Evolutionary conservation across 305 asterid species (phyloP).

Genomic region (Solanum chacoense): DNA sequence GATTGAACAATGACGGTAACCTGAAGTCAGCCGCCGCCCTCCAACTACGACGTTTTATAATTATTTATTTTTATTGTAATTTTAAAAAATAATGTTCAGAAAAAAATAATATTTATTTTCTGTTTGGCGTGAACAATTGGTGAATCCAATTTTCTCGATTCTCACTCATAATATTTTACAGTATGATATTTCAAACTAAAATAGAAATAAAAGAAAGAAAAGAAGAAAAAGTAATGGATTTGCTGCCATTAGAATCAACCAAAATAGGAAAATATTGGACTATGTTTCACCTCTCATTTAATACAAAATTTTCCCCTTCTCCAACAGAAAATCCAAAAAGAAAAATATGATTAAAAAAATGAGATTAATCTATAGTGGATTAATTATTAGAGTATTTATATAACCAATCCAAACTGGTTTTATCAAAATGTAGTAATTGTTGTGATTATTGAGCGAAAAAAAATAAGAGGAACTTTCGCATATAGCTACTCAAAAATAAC

Average conservation of each 20-base stretch:
- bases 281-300: neutral
- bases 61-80: neutral
- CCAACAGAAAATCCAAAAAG: neutral
- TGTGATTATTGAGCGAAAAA: neutral
- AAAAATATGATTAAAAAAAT: neutral
- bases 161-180: neutral
- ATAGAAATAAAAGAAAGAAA: neutral
- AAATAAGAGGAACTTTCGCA: too few relatives aligned
- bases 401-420: neutral
- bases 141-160: neutral
- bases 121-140: conserved; percentile 1
- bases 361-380: neutral
- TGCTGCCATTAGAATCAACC: neutral
- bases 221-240: neutral
- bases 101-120: neutral
- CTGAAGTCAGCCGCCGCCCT: conserved; percentile 47
- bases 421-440: neutral
- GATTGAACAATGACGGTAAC: conserved; percentile 25
- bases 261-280: conserved; percentile 1
- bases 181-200: neutral
- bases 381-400: neutral
- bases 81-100: neutral
- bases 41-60: conserved; percentile 22
- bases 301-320: neutral
- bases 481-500: too few relatives aligned